Conservation (phyloP, 179 eudicot genomes). For the Drosera spatulata region DNA sequence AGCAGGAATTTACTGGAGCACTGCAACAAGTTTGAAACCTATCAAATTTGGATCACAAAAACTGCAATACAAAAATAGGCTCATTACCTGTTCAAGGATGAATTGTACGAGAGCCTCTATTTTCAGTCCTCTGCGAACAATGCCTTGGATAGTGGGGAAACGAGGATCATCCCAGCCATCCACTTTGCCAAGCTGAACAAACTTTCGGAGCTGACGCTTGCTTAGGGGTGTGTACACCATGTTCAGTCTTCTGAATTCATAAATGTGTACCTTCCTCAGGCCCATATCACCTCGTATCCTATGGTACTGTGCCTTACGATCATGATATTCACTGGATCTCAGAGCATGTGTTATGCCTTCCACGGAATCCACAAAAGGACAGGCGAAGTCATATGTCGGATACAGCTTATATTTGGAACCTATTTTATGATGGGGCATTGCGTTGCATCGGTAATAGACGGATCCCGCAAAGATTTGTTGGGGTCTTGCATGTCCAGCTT, state of each 20-base stretch:
- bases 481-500: constrained; percentile 97
- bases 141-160: constrained; percentile 97
- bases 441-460: constrained; percentile 92
- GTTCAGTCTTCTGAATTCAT: constrained; percentile 89
- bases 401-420: constrained; percentile 86
- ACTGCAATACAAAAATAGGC: neutral
- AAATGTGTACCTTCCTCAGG: constrained; percentile 59
- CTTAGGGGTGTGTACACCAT: constrained; percentile 97
- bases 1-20: neutral
- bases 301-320: constrained; percentile 93
- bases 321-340: constrained; percentile 95
- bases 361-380: constrained; percentile 93
- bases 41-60: too few relatives aligned
- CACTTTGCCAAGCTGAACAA: constrained; percentile 92
- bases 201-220: constrained; percentile 99
- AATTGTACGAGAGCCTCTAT: constrained; percentile 88
- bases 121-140: constrained; percentile 89
- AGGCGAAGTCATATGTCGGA: constrained; percentile 97
- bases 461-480: constrained; percentile 87
- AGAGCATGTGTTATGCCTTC: constrained; percentile 97
- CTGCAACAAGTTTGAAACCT: too few relatives aligned
- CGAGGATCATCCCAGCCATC: constrained; percentile 99
- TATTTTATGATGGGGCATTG: constrained; percentile 78
- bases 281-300: constrained; percentile 93
- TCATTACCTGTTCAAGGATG: constrained; percentile 83